phyloP scores from a whole-genome alignment of 805 yeast species.

The Tetrapisispora arboricola region DNA sequence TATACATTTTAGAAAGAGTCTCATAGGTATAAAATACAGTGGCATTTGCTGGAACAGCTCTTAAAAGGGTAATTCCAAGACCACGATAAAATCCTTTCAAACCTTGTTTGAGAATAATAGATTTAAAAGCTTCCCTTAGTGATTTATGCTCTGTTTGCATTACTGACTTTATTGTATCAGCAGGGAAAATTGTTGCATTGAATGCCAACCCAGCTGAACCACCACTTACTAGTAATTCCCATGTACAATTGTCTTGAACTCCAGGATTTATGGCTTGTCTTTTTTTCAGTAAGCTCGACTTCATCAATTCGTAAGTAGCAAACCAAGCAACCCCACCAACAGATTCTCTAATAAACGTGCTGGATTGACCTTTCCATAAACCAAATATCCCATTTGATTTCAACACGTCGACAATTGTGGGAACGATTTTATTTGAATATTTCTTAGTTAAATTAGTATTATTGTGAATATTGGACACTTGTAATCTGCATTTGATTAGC shows the following conservation, averaged over 20 bases:
- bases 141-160: slow-evolving; percentile 45
- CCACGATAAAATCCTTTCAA: slow-evolving; percentile 71
- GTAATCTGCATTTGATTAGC: slow-evolving; percentile 77
- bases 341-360: slow-evolving; percentile 73
- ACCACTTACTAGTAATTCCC: slow-evolving; percentile 63
- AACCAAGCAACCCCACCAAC: slow-evolving; percentile 94
- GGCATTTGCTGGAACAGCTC: slow-evolving; percentile 89
- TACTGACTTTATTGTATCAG: slow-evolving; percentile 80
- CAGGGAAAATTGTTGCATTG: slow-evolving; percentile 74
- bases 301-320: slow-evolving; percentile 67
- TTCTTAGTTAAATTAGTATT: neutral
- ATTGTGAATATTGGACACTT: slow-evolving; percentile 39
- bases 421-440: slow-evolving; percentile 23
- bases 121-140: slow-evolving; percentile 36
- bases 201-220: slow-evolving; percentile 80
- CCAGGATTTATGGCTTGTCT: slow-evolving; percentile 13
- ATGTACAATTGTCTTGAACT: slow-evolving; percentile 28
- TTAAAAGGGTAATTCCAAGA: slow-evolving; percentile 63
- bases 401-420: slow-evolving; percentile 35
- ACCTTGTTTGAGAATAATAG: slow-evolving; percentile 46
- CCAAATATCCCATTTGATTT: slow-evolving; percentile 52
- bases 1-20: slow-evolving; percentile 22
- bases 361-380: slow-evolving; percentile 78
- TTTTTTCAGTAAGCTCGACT: slow-evolving; percentile 23
- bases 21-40: slow-evolving; percentile 76